Base-by-base conservation (phyloP, 2,329 filamentous ascomycete species). In the Chrysosporium queenslandicum region DNA sequence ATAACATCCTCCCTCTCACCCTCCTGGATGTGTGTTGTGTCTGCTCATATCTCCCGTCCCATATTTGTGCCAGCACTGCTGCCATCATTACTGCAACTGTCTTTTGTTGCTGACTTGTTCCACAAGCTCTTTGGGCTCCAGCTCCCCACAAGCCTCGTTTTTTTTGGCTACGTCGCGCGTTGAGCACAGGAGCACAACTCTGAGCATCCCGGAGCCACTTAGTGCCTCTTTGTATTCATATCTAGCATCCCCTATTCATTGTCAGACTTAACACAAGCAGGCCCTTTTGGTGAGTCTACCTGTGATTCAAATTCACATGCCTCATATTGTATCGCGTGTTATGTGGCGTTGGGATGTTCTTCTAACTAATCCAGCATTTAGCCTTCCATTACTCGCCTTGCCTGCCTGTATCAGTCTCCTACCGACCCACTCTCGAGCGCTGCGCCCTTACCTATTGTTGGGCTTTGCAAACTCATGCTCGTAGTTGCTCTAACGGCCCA, bases 401-500 rank as follows among this genome's bases (percentile, higher is more conserved):
- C 21, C 20, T 37, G 11, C 8, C 21, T 27, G 12, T 2, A 3
- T n/a, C n/a, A n/a, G n/a, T 23, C 30, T 36, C n/a, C n/a, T 20
- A 8, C 45, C 20, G 6, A 5, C 6, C 16, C 11, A 9, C 16
- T 18, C 43, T 47, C 32, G 8, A 16, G 14, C 45, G 4, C 16
- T 21, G 11, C 16, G n/a, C 36, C 12, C n/a, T 39, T 46, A 5
- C 11, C 43, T 7, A 36, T 46, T n/a, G 7, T 4, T 7, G 2
- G 27, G 9, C 32, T 12, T 4, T 14, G 20, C 39, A 52, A 40
- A 55, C 55, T 47, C 56, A 58, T 58, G 57, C 49, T 55, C 46
- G 52, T 50, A 42, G 55, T 49, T 42, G 36, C 20, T 29, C 29
- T 46, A 36, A 54, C 34, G 51, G 54, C 46, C 58, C 58, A 58